These are phyloP conservation scores for Vaccinium myrtillus DNA, from an alignment of 148 eudicot species.

Conservation along the genomic window DNA sequence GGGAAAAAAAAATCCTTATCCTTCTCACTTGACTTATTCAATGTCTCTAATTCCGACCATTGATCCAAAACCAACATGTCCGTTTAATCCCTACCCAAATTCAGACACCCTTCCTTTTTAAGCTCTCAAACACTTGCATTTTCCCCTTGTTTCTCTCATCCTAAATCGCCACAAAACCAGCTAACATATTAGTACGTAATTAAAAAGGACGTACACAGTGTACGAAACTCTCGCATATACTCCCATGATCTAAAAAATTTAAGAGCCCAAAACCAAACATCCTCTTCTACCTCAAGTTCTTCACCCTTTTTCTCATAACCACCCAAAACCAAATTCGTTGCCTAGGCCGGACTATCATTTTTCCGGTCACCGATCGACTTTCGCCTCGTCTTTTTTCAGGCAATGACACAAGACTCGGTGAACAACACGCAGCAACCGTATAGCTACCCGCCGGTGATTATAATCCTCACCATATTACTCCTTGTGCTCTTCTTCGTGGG, in stretches of 20 bases:
- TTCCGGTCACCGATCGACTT: not conserved
- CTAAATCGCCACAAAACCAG: slow-evolving; percentile 1
- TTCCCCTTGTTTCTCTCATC: not conserved
- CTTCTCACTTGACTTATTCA: slow-evolving; percentile 3
- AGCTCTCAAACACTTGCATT: not conserved
- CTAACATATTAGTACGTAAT: not conserved
- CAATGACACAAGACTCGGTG: slow-evolving; percentile 22
- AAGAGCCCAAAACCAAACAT: slow-evolving; percentile 1
- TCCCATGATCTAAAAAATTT: not conserved
- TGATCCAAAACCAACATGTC: slow-evolving; percentile 15
- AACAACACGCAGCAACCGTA: slow-evolving; percentile 8
- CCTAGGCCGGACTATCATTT: not conserved
- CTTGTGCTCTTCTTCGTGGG: slow-evolving; percentile 57
- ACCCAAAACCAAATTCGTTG: not conserved
- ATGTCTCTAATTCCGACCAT: slow-evolving; percentile 12
- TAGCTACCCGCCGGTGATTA: slow-evolving; percentile 47
- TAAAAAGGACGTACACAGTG: no score
- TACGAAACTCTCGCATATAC: no score
- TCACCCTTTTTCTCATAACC: not conserved
- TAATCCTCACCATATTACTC: slow-evolving; percentile 56
- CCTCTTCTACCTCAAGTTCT: not conserved
- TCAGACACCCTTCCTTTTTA: not conserved
- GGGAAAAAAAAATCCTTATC: not conserved
- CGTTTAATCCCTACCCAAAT: slow-evolving; percentile 10
- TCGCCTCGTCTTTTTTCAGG: not conserved